Evolutionary conservation across 192 early-diverging fungal genomes (phyloP).

Genomic region (Backusella circina): DNA sequence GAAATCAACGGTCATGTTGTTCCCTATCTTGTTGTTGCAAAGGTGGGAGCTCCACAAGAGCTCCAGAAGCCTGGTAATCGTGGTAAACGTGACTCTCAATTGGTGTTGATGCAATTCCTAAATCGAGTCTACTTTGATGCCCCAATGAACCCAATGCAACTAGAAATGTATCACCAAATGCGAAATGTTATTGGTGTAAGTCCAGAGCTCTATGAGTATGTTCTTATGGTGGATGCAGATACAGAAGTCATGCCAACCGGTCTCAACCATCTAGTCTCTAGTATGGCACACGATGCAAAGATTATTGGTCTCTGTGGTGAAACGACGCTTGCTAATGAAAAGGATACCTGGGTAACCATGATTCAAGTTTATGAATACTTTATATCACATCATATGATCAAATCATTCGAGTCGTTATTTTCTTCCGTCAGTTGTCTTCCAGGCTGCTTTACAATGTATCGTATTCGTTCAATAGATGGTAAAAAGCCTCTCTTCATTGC

Average conservation of each 20-base stretch:
- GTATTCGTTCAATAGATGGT: constrained; percentile 82
- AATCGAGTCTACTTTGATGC: constrained; percentile 92
- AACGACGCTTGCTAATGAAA: constrained; percentile 88
- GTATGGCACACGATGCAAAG: constrained; percentile 85
- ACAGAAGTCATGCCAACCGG: constrained; percentile 89
- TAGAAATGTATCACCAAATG: constrained; percentile 98
- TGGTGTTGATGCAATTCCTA: constrained; percentile 96
- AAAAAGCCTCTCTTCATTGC: constrained; percentile 88
- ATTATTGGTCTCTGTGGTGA: constrained; percentile 96
- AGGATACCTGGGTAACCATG: constrained; percentile 93
- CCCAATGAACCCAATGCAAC: constrained; percentile 92
- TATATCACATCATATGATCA: constrained; percentile 93
- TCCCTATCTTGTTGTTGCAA: constrained; percentile 91
- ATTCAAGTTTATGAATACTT: constrained; percentile 99
- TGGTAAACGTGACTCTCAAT: constrained; percentile 98
- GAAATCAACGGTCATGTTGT: constrained; percentile 85
- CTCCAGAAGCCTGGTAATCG: constrained; percentile 85
- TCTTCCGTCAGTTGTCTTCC: constrained; percentile 95
- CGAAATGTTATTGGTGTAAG: constrained; percentile 97
- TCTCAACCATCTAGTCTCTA: constrained; percentile 85
- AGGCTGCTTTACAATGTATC: constrained; percentile 99
- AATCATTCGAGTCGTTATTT: constrained; percentile 96
- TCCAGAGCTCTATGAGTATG: constrained; percentile 92
- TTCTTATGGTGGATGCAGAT: constrained; percentile 97
- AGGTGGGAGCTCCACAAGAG: constrained; percentile 85